These are phyloP conservation scores for Periconia sp. DNA, from an alignment of 2,329 filamentous ascomycete genomes.

Conservation along the genomic window DNA sequence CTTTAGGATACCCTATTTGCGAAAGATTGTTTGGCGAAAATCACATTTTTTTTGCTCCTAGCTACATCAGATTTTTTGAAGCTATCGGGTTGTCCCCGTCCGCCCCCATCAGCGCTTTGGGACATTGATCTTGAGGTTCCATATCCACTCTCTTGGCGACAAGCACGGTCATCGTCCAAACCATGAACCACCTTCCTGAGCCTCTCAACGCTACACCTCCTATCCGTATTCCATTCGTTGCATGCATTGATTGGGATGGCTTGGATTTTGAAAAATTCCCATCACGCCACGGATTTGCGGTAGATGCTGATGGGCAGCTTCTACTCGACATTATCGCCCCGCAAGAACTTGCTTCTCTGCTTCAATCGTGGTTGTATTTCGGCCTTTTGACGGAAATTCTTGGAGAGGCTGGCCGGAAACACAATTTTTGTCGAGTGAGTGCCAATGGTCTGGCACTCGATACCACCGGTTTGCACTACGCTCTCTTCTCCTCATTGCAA, in stretches of 20 bases:
- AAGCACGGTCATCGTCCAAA: too few species aligned
- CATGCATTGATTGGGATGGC: background rate
- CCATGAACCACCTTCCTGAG: slow-evolving; percentile 3
- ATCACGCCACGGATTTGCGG: background rate
- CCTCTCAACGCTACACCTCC: background rate
- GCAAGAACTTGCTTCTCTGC: background rate
- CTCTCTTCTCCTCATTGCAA: too few species aligned
- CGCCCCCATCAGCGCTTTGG: too few species aligned
- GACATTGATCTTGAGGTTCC: too few species aligned
- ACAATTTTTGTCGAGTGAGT: background rate
- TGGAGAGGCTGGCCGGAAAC: background rate
- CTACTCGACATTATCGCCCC: background rate
- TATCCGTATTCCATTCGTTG: slow-evolving; percentile 1
- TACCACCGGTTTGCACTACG: too few species aligned
- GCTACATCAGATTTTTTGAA: too few species aligned
- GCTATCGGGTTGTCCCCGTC: too few species aligned
- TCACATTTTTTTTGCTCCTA: too few species aligned
- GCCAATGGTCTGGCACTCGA: background rate
- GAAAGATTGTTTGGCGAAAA: too few species aligned
- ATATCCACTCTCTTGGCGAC: too few species aligned
- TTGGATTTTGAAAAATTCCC: background rate
- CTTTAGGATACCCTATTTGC: too few species aligned
- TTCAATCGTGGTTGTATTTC: slow-evolving; percentile 3
- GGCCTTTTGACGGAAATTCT: background rate
- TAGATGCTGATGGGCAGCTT: background rate